Evolutionary conservation across 495 filamentous ascomycete species (phyloP).

Genomic region (Aspergillus leporis): DNA sequence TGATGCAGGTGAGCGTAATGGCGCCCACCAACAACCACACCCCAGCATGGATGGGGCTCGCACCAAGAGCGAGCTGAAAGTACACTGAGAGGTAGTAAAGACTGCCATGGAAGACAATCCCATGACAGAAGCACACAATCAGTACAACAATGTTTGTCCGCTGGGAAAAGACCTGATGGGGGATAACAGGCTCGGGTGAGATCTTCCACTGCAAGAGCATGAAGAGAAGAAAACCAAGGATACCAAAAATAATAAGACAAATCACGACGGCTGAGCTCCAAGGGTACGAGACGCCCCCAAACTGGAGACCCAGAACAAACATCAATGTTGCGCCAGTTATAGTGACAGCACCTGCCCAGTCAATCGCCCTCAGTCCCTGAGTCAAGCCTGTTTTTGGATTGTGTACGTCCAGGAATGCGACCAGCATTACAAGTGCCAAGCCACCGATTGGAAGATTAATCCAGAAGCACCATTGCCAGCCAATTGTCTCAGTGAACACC

Average conservation of each 20-base stretch:
- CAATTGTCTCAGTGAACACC: background rate
- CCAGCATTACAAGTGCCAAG: no score
- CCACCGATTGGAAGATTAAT: background rate
- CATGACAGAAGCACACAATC: background rate
- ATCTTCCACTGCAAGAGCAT: background rate
- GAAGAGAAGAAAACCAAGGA: no score
- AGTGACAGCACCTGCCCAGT: no score
- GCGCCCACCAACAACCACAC: slow-evolving; percentile 2
- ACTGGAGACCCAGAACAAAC: no score
- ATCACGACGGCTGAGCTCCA: no score
- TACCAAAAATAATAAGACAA: no score
- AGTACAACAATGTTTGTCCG: background rate
- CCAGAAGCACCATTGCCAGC: background rate
- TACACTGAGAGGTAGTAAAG: slow-evolving; percentile 12
- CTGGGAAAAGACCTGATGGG: background rate
- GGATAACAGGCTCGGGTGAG: background rate
- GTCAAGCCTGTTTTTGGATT: no score
- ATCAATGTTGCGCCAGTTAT: no score
- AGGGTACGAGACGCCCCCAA: no score
- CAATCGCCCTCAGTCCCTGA: no score
- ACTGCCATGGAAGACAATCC: background rate
- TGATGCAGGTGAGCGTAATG: background rate
- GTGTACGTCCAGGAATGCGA: no score
- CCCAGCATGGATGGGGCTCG: background rate
- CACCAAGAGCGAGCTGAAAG: slow-evolving; percentile 5